Base-by-base conservation (phyloP, 129 eudicot species). In the Oenanthe sinensis region DNA sequence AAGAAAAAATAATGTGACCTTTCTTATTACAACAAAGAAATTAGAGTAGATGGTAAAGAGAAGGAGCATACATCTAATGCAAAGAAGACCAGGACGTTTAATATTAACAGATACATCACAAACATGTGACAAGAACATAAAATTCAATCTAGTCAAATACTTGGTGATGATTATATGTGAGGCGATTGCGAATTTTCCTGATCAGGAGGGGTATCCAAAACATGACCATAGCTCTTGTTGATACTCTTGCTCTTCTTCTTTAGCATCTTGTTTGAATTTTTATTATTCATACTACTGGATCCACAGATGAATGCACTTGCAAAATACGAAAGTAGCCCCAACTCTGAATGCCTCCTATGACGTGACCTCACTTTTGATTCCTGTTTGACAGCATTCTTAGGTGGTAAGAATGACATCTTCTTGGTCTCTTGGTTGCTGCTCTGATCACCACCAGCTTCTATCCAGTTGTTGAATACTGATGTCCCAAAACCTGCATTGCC, bases 291-390 rank as follows among this genome's bases (percentile, higher is more conserved):
- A 39, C 24, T 71, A 39, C 24, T 82, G 24, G 83, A 39, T 8
- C 90, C 88, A 36, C 36, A 33, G 36, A 33, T 33, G 36, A 33
- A 33, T 33, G 36, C 36, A 33, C 54, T 85, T 50, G 83, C 80
- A 68, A 84, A 84, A 45, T 85, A 87, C 45, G 86, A 82, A 75
- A 87, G 84, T 78, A 77, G 14, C 46, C 88, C 83, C 1, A 81
- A 86, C 50, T 77, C 86, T 2, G 80, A 60, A 15, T 26, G 46
- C 28, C 76, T 60, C 73, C 44, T 50, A 17, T 19, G 78, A 7
- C 16, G 78, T 4, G 74, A 30, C 46, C 71, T 39, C 16, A 13
- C 42, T 75, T 45, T 79, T 26, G 28, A 16, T 8, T 67, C 71
- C 10, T 33, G 45, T 58, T n/a, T 58, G 33, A n/a, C 67, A 12